phyloP scores from a whole-genome alignment of 352 stramenopile species.

The Chrysophaeum taylorii region DNA sequence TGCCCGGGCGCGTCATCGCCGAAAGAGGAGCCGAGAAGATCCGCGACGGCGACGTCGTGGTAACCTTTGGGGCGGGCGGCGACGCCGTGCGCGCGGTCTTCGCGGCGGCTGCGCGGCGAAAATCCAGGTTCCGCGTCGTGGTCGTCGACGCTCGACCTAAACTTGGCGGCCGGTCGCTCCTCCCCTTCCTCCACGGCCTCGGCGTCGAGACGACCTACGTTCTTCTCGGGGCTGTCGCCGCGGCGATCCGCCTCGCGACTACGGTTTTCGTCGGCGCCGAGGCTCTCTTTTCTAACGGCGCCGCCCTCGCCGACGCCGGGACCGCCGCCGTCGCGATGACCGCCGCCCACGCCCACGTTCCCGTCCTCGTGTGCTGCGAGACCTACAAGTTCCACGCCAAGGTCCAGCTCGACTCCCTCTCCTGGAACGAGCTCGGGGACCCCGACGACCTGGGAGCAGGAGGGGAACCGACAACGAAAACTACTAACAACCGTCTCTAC shows the following conservation, averaged over 20 bases:
- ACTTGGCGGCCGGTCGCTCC: conserved; percentile 42
- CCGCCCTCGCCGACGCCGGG: conserved; percentile 72
- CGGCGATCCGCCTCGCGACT: conserved; percentile 88
- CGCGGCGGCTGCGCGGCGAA: conserved; percentile 33
- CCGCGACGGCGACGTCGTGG: conserved; percentile 74
- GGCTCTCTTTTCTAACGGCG: conserved; percentile 88
- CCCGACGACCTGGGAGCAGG: conserved; percentile 61
- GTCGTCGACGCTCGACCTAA: conserved; percentile 76
- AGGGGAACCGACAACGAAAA: conserved; percentile 49
- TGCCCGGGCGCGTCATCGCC: conserved; percentile 73
- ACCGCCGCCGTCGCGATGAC: conserved; percentile 81
- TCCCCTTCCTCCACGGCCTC: conserved; percentile 51
- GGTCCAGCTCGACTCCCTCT: conserved; percentile 94
- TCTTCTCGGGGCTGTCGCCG: conserved; percentile 82
- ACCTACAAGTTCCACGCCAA: conserved; percentile 94
- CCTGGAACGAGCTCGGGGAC: conserved; percentile 92
- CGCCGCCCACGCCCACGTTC: conserved; percentile 75
- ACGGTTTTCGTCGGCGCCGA: conserved; percentile 86
- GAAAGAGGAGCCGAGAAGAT: conserved; percentile 74
- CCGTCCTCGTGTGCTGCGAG: conserved; percentile 93
- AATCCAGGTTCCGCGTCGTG: conserved; percentile 77
- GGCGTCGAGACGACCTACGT: conserved; percentile 80
- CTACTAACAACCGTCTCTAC: too few species aligned
- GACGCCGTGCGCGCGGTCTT: conserved; percentile 70
- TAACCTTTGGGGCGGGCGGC: conserved; percentile 84